A percentile compares a stretch with the other conserved stretches of the same genome.
Conservation (phyloP, 129 eudicot species). For the Tagetes patula region DNA sequence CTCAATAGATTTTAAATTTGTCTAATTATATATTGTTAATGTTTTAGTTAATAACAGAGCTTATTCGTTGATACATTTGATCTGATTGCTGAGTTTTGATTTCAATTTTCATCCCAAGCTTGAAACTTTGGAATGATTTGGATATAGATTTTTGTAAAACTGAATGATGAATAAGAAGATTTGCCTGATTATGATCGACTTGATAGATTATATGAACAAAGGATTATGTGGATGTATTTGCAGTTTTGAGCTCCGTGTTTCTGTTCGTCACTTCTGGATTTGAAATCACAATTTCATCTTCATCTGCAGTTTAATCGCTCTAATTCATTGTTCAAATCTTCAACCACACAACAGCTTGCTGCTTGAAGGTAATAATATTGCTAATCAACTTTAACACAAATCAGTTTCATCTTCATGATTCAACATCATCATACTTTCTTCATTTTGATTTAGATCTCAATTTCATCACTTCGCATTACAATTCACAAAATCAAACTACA, state of each 20-base stretch:
- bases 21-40: slow-evolving; percentile 21
- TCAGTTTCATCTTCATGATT: slow-evolving; percentile 6
- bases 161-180: background rate
- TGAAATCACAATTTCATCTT: slow-evolving; percentile 21
- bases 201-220: slow-evolving; percentile 20
- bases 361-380: slow-evolving; percentile 22
- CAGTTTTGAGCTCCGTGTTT: slow-evolving; percentile 23
- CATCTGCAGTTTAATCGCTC: slow-evolving; percentile 19
- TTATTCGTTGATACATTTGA: too few relatives aligned
- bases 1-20: slow-evolving; percentile 17
- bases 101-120: background rate
- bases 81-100: slow-evolving; percentile 10
- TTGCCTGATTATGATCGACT: slow-evolving; percentile 7
- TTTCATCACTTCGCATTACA: background rate
- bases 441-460: background rate
- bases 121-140: background rate
- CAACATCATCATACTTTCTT: background rate
- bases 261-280: slow-evolving; percentile 14
- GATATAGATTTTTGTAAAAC: background rate
- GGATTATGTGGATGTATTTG: slow-evolving; percentile 18
- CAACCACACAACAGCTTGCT: background rate
- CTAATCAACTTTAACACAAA: slow-evolving; percentile 10
- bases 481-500: background rate
- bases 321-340: slow-evolving; percentile 11
- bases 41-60: slow-evolving; percentile 22